phyloP scores from a whole-genome alignment of 1,284 basidiomycete species.

The Ustilago loliicola region DNA sequence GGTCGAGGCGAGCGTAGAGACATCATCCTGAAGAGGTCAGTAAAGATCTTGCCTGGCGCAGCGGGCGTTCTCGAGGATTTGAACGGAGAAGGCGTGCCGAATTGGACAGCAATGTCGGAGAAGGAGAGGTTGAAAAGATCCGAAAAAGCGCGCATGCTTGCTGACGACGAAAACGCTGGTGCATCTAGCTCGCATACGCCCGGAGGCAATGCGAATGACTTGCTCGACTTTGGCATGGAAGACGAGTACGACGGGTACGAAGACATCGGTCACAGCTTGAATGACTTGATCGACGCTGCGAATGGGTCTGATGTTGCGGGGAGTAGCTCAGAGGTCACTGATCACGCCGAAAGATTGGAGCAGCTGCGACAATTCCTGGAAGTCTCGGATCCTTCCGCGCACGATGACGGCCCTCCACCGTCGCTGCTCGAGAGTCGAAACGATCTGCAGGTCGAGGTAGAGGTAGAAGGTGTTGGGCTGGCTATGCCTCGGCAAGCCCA shows the following conservation, averaged over 20 bases:
- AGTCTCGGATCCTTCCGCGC: slow-evolving; percentile 29
- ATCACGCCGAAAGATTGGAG: slow-evolving; percentile 45
- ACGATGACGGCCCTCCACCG: slow-evolving; percentile 52
- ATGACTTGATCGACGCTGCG: slow-evolving; percentile 39
- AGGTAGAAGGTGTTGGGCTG: slow-evolving; percentile 64
- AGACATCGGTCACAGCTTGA: slow-evolving; percentile 48
- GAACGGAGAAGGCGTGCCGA: not conserved
- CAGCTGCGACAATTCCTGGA: slow-evolving; percentile 48
- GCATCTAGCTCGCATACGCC: slow-evolving; percentile 29
- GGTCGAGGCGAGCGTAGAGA: slow-evolving; percentile 53
- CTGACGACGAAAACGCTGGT: slow-evolving; percentile 8
- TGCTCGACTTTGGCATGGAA: slow-evolving; percentile 52
- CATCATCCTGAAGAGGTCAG: slow-evolving; percentile 45
- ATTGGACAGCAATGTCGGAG: slow-evolving; percentile 14
- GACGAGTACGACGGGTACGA: slow-evolving; percentile 65
- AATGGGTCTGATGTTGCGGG: slow-evolving; percentile 17
- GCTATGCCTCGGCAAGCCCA: slow-evolving; percentile 47
- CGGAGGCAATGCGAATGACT: not conserved
- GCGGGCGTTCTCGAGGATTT: slow-evolving; percentile 45
- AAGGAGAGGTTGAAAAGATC: slow-evolving; percentile 42
- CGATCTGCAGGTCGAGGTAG: slow-evolving; percentile 63
- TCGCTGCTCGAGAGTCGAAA: slow-evolving; percentile 56
- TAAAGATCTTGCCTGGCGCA: slow-evolving; percentile 63
- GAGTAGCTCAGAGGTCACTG: slow-evolving; percentile 17
- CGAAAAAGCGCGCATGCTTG: slow-evolving; percentile 42